A percentile compares a stretch with the other conserved stretches of the same genome.
Conservation (phyloP, 1,284 basidiomycete species). For the Hymenochaete sp. region DNA sequence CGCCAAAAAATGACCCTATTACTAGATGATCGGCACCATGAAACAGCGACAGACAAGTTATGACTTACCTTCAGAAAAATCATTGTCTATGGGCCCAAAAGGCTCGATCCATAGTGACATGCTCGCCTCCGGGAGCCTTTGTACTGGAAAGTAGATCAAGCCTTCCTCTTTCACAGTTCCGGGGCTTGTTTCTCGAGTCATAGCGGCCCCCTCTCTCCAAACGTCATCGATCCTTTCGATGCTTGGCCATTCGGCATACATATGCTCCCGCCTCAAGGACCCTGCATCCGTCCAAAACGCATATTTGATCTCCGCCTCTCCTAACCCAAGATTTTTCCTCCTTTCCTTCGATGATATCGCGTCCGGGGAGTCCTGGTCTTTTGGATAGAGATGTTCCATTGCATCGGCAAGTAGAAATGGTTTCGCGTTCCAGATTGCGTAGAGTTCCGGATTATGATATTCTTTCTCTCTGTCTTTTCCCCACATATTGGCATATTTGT, state of each 20-base stretch:
- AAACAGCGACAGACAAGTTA: constrained; percentile 1
- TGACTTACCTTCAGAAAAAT: constrained; percentile 39
- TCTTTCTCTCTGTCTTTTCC: constrained; percentile 33
- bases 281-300: constrained; percentile 49
- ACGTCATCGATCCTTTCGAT: constrained; percentile 31
- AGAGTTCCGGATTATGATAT: constrained; percentile 38
- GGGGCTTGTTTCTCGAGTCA: constrained; percentile 26
- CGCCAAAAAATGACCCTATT: constrained; percentile 49
- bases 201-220: constrained; percentile 29
- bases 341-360: too few relatives aligned
- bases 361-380: too few relatives aligned
- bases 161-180: constrained; percentile 27
- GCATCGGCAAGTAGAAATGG: constrained; percentile 40
- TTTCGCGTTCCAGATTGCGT: constrained; percentile 46
- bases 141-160: constrained; percentile 38
- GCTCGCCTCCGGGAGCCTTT: constrained; percentile 25
- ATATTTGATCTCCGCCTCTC: constrained; percentile 28
- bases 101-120: constrained; percentile 34
- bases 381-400: constrained; percentile 19
- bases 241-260: constrained; percentile 38
- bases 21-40: not conserved
- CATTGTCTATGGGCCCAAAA: constrained; percentile 39
- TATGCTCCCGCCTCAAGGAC: constrained; percentile 35
- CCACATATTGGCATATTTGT: constrained; percentile 35
- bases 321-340: too few relatives aligned